Evolutionary conservation across 1,284 basidiomycete genomes (phyloP), one percentile per base, ranked within the genome.

Genomic region (Ceratobasidium sp.): DNA sequence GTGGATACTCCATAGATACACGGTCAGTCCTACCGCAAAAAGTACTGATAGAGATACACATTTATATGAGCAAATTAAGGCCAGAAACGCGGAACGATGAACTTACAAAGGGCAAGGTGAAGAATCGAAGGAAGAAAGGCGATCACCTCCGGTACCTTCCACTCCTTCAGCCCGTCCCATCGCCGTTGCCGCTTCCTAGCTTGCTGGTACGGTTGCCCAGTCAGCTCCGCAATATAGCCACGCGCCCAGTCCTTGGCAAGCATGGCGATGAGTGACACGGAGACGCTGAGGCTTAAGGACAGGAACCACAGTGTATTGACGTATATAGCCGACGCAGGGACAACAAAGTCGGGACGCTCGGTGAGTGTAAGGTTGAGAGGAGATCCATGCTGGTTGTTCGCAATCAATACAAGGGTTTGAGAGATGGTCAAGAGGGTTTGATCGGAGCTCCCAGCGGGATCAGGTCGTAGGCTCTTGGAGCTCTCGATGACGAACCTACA

Each of bases 271-370:
- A 70, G 40, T 6, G 68, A 53, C 18, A 56, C 53, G 13, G 51
- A 28, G 15, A 70, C 68, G 20, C 68, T 70, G n/a, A 70, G 46
- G 23, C 46, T 53, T 23, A 70, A 51, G 6, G 68, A 70, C 7
- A 75, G 49, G n/a, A 64, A 66, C 72, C 72, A 75, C 3, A 75
- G 61, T 12, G n/a, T 28, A 28, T 75, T 75, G 15, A 75, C 72
- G 39, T 33, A 63, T 9, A 75, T 9, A n/a, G 44, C 60, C 9
- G 61, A 63, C 18, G 9, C 13, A n/a, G 72, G 26, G 20, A 49
- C 40, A 20, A 20, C 20, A 39, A 66, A 75, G 3, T 40, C 33
- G 7, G 12, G 55, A 10, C 15, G 28, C 12, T 28, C 42, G 3
- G 58, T 23, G 6, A 44, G 6, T n/a, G 13, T 61, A 10, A 51